phyloP scores from a whole-genome alignment of 2,329 filamentous ascomycete species.

The Colletotrichum coccodes region DNA sequence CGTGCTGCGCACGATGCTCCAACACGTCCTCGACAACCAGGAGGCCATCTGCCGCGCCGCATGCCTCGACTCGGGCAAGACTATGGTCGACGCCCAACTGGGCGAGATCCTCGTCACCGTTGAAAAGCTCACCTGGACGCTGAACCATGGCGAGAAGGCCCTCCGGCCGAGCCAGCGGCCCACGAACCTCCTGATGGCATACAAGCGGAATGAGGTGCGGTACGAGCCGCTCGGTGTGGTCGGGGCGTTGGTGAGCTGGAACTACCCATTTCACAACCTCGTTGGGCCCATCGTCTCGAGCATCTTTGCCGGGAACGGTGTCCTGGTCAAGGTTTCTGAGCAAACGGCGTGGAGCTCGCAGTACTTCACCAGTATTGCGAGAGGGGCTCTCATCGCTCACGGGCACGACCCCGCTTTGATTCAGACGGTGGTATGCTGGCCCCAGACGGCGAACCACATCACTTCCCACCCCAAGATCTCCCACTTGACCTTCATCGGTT shows the following conservation, averaged over 20 bases:
- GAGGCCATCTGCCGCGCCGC: constrained; percentile 86
- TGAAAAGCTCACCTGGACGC: constrained; percentile 95
- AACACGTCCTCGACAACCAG: constrained; percentile 88
- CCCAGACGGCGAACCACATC: constrained; percentile 80
- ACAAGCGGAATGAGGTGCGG: constrained; percentile 89
- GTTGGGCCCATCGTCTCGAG: constrained; percentile 90
- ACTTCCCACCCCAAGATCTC: constrained; percentile 86
- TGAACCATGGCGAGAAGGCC: constrained; percentile 87
- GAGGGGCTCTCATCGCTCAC: constrained; percentile 82
- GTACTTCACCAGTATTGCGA: constrained; percentile 84
- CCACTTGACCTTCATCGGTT: constrained; percentile 97
- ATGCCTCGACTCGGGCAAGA: constrained; percentile 95
- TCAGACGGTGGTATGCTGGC: constrained; percentile 89
- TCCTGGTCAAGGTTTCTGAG: constrained; percentile 94
- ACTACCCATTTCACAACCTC: constrained; percentile 96
- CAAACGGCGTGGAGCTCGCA: constrained; percentile 92
- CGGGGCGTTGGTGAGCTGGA: constrained; percentile 94
- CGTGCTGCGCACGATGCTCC: constrained; percentile 84
- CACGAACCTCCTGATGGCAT: constrained; percentile 92
- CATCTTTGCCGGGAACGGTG: constrained; percentile 89
- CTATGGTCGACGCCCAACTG: constrained; percentile 91
- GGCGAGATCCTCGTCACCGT: constrained; percentile 94
- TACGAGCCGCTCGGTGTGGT: constrained; percentile 96
- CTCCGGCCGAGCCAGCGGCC: constrained; percentile 78
- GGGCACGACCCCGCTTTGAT: constrained; percentile 85